Evolutionary conservation across 768 basidiomycete genomes (phyloP), one percentile per base, ranked within the genome.

Genomic region (Dacryopinax spathularia): DNA sequence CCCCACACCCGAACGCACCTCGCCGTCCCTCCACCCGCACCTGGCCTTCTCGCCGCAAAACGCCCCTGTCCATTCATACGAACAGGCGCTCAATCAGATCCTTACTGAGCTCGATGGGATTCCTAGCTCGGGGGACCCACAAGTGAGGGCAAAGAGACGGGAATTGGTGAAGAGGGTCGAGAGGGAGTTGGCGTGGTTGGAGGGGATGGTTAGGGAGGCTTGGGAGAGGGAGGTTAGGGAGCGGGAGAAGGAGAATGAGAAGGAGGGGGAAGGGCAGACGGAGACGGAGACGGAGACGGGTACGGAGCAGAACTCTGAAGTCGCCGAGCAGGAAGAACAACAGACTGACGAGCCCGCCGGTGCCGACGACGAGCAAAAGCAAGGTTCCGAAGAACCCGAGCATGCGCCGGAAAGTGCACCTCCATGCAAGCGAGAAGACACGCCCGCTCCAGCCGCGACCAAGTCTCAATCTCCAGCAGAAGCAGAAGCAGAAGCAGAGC

Each of bases 61-160:
- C 70, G 82, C 79, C 20, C 71, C 80, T 0, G 72, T 89, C 25
- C 84, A 85, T 72, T 77, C 74, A 13, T 85, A 89, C 71, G 74
- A 77, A 16, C 82, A 89, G 67, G 75, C 78, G 44, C 77, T 89
- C 35, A 80, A 81, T 63, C 81, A 81, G 37, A 73, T 90, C 16
- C 77, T 90, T 18, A 77, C 80, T 48, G 78, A 78, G 66, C 80
- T 90, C 13, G 88, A 90, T 67, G 82, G 79, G 0, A 79, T 90
- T 22, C 81, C 87, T 68, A 86, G 83, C 67, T 79, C 77, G 67
- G 87, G 88, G 0, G 78, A 82, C 60, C 72, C 72, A 65, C 73
- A 71, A 0, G 79, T 91, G 7, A 74, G 88, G 59, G 74, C 75
- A 31, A 72, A 68, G 65, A 73, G 89, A 60, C 77, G 82, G 67